phyloP scores from a whole-genome alignment of 2,329 filamentous ascomycete genomes.

The Epichloe bromicola region DNA sequence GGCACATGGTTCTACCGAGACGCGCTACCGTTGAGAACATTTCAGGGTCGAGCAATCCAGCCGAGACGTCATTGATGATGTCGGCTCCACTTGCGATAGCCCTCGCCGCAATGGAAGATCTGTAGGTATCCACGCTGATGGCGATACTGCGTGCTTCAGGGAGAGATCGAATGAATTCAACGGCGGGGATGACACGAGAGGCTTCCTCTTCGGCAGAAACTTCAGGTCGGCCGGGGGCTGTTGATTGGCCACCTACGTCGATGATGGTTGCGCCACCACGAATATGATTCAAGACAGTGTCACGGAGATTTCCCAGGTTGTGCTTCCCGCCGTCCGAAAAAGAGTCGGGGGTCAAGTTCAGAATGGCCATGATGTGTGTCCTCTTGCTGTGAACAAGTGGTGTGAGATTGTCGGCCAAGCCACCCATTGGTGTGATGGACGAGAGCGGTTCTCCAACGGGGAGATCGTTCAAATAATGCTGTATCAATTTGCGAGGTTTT shows the following conservation, averaged over 20 bases:
- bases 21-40: slow-evolving; percentile 75
- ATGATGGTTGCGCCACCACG: slow-evolving; percentile 65
- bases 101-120: slow-evolving; percentile 64
- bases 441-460: slow-evolving; percentile 38
- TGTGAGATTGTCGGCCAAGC: slow-evolving; percentile 37
- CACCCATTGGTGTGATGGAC: slow-evolving; percentile 43
- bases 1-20: slow-evolving; percentile 62
- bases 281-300: slow-evolving; percentile 50
- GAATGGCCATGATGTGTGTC: slow-evolving; percentile 82
- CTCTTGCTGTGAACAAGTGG: slow-evolving; percentile 43
- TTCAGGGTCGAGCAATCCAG: slow-evolving; percentile 59
- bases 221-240: slow-evolving; percentile 60
- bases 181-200: slow-evolving; percentile 64
- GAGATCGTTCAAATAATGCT: slow-evolving; percentile 49
- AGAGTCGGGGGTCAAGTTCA: slow-evolving; percentile 91
- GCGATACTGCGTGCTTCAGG: slow-evolving; percentile 50
- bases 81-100: slow-evolving; percentile 71
- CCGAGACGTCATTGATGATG: slow-evolving; percentile 90
- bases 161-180: slow-evolving; percentile 56
- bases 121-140: slow-evolving; percentile 89
- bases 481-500: slow-evolving; percentile 46
- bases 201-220: slow-evolving; percentile 63
- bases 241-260: slow-evolving; percentile 89
- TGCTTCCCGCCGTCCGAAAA: slow-evolving; percentile 83
- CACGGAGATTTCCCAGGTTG: slow-evolving; percentile 37